Evolutionary conservation across 2,329 filamentous ascomycete species (phyloP).

Genomic region (Apiospora malaysiana): DNA sequence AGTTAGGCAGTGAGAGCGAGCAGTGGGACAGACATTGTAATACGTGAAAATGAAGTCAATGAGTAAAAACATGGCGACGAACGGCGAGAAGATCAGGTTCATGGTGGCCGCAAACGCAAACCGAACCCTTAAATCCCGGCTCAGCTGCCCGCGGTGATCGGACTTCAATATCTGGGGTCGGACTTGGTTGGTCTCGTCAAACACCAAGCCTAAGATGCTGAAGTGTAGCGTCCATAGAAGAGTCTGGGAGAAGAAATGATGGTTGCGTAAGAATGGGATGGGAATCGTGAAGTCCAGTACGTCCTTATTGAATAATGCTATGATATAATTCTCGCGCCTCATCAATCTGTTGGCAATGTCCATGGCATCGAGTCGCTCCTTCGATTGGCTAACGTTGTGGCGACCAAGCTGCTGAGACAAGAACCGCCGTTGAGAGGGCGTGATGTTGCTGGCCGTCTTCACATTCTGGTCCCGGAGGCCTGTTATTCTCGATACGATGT

Average conservation of each 20-base stretch:
- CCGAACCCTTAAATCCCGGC: constrained; percentile 75
- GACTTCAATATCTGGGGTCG: constrained; percentile 85
- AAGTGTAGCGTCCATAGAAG: constrained; percentile 92
- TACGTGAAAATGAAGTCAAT: constrained; percentile 94
- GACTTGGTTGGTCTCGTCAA: constrained; percentile 87
- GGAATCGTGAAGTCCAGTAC: constrained; percentile 86
- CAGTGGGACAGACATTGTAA: constrained; percentile 72
- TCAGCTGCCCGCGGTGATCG: constrained; percentile 78
- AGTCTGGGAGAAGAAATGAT: constrained; percentile 86
- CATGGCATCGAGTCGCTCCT: constrained; percentile 92
- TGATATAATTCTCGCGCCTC: constrained; percentile 96
- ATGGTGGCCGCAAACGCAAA: constrained; percentile 85
- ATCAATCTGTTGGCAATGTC: constrained; percentile 97
- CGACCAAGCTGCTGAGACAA: constrained; percentile 59
- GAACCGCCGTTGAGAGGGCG: constrained; percentile 57
- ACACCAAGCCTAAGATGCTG: constrained; percentile 91
- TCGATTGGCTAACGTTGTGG: constrained; percentile 80
- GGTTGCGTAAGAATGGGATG: constrained; percentile 79
- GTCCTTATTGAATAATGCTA: constrained; percentile 97
- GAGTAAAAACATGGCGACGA: constrained; percentile 84
- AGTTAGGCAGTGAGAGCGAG: neutral
- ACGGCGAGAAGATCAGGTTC: constrained; percentile 85
- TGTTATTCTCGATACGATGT: constrained; percentile 86
- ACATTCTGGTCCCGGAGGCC: constrained; percentile 83
- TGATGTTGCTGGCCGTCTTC: constrained; percentile 69